Evolutionary conservation across 345 rosid genomes (phyloP).

Genomic region (Linum trigynum): DNA sequence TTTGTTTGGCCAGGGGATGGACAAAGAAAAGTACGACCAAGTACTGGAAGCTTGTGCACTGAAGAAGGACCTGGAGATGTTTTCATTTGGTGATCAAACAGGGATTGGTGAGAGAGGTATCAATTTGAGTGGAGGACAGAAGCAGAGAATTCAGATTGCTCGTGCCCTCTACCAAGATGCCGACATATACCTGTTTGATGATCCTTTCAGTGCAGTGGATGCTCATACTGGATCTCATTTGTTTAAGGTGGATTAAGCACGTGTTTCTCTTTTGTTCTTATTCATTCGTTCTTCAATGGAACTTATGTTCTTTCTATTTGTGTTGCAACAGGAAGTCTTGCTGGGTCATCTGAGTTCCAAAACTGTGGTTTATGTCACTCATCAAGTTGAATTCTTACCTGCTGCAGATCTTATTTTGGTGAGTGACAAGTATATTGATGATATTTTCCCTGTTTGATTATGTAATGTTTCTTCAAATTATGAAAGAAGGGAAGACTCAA

Average conservation of each 20-base stretch:
- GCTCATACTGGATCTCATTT: slow-evolving; percentile 82
- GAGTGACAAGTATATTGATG: slow-evolving; percentile 11
- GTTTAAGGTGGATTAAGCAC: slow-evolving; percentile 41
- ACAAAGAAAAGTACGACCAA: slow-evolving; percentile 45
- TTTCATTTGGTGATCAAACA: slow-evolving; percentile 72
- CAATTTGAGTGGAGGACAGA: slow-evolving; percentile 86
- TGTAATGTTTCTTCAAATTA: neutral
- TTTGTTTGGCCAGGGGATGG: slow-evolving; percentile 68
- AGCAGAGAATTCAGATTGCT: slow-evolving; percentile 74
- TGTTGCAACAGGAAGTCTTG: slow-evolving; percentile 38
- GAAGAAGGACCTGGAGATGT: slow-evolving; percentile 59
- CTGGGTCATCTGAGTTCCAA: slow-evolving; percentile 38
- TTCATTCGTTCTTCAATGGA: neutral
- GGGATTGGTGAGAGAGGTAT: slow-evolving; percentile 81
- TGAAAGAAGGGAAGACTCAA: neutral
- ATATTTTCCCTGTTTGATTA: neutral
- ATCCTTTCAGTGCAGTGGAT: slow-evolving; percentile 90
- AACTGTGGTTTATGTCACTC: slow-evolving; percentile 59
- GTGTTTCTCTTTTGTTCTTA: neutral
- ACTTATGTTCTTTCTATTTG: neutral
- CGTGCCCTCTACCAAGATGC: slow-evolving; percentile 85
- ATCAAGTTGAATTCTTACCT: slow-evolving; percentile 53
- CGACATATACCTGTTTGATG: slow-evolving; percentile 75
- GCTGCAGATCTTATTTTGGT: slow-evolving; percentile 64
- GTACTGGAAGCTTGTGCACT: slow-evolving; percentile 67